Base-by-base conservation (phyloP, 768 basidiomycete genomes). In the Leccinum rimulosum region DNA sequence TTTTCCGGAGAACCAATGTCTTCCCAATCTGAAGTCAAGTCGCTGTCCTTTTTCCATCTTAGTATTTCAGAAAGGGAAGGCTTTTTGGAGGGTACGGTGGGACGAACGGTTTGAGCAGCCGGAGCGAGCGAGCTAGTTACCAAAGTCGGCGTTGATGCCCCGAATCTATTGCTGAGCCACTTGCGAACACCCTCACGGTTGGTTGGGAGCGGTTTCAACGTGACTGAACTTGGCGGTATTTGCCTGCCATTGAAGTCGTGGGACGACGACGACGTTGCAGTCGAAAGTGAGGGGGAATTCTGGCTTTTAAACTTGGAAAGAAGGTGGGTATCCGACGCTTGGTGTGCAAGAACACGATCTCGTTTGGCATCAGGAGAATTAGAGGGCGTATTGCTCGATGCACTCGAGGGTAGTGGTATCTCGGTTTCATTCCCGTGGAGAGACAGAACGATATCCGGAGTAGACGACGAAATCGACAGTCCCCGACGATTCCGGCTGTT, bases 171-270 rank as follows among this genome's bases (percentile, higher is more conserved):
- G 63, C 77, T 87, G 48, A 92, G 71, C 91, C 91, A 93, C 65
- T 88, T 89, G 71, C 85, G 87, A 27, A 92, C 91, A 25, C 86
- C 90, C 54, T 89, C 86, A 19, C 89, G 78, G 19, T 84, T 90
- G 71, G 84, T 89, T 1, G 91, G 91, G 50, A 93, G 76, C 80
- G 40, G 73, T 68, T 67, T 75, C 72, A 60, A 73, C 66, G 63
- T 74, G 73, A 61, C 76, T 72, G 63, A 73, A 48, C 64, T 66
- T 25, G 78, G 66, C 8, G 78, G 73, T 54, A 74, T 64, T 36
- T 70, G 70, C 30, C 62, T 68, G 27, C 74, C 59, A 53, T 74
- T 74, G 66, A 83, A 74, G 64, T 87, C 86, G 54, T 80, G 76
- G 49, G 82, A 79, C 31, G 80, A 74, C 0, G 82, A 78, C 12